phyloP scores from a whole-genome alignment of 164 flowering plant genomes.

The Macadamia tetraphylla region DNA sequence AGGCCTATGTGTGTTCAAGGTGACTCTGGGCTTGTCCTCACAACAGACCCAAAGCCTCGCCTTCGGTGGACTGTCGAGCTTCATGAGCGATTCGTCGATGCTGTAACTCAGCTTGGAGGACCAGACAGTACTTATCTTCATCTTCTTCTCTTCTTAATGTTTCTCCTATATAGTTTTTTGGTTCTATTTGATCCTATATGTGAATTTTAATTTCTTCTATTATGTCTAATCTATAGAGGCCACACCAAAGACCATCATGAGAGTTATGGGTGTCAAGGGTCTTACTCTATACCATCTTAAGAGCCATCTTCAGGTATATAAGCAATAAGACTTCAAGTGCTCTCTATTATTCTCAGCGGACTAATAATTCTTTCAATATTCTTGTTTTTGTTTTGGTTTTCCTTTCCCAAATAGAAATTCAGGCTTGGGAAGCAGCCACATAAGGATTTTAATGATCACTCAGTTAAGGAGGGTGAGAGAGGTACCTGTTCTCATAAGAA shows the following conservation, averaged over 20 bases:
- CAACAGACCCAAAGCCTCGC: conserved; percentile 98
- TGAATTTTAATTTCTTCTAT: background rate
- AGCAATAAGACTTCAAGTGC: background rate
- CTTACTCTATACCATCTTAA: conserved; percentile 98
- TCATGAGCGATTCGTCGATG: conserved; percentile 95
- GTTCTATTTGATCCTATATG: background rate
- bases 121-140: conserved; percentile 65
- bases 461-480: conserved; percentile 75
- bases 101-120: conserved; percentile 98
- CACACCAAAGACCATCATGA: conserved; percentile 97
- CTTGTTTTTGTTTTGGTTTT: conserved; percentile 8
- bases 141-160: background rate
- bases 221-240: conserved; percentile 56
- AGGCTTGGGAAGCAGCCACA: conserved; percentile 99
- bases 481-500: conserved; percentile 10
- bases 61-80: conserved; percentile 99
- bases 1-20: conserved; percentile 85
- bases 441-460: conserved; percentile 90
- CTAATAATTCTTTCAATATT: conserved; percentile 3
- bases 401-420: conserved; percentile 56
- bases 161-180: background rate
- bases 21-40: conserved; percentile 95
- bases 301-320: conserved; percentile 94
- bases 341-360: background rate
- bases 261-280: conserved; percentile 99